These are phyloP conservation scores for Lasiodiplodia sp. DNA, from an alignment of 2,329 filamentous ascomycete species.

Conservation along the genomic window DNA sequence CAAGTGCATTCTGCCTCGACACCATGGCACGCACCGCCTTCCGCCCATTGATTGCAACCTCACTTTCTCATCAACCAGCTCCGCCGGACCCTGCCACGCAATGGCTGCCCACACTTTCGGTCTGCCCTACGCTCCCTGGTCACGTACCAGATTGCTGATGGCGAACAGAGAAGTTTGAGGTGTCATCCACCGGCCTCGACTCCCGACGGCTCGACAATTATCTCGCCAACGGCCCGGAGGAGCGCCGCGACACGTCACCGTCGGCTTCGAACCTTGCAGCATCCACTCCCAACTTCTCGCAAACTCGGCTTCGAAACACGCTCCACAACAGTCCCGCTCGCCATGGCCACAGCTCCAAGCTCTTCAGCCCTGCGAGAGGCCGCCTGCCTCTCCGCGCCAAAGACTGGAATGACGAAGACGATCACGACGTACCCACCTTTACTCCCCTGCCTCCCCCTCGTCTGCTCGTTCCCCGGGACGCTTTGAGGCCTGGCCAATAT, in stretches of 20 bases:
- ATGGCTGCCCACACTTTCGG: slow-evolving; percentile 9
- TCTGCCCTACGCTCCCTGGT: neutral
- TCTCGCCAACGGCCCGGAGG: slow-evolving; percentile 10
- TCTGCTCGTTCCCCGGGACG: neutral
- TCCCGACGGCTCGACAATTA: neutral
- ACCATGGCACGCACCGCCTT: neutral
- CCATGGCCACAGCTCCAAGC: neutral
- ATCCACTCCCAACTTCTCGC: neutral
- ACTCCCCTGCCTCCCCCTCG: slow-evolving; percentile 17
- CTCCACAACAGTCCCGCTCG: slow-evolving; percentile 16
- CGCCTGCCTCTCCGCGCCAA: neutral
- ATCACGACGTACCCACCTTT: slow-evolving; percentile 15
- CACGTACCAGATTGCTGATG: neutral
- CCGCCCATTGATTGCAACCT: neutral
- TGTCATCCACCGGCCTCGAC: neutral
- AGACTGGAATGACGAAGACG: neutral
- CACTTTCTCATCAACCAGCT: neutral
- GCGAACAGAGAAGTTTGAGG: neutral
- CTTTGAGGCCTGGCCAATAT: slow-evolving; percentile 2
- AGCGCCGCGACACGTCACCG: slow-evolving; percentile 20
- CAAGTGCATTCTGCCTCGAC: neutral
- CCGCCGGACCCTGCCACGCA: neutral
- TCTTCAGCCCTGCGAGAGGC: neutral
- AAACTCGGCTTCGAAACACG: slow-evolving; percentile 24
- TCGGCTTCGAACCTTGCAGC: slow-evolving; percentile 10